These are phyloP conservation scores for Pythium insidiosum DNA, from an alignment of 352 stramenopile genomes.

Conservation along the genomic window DNA sequence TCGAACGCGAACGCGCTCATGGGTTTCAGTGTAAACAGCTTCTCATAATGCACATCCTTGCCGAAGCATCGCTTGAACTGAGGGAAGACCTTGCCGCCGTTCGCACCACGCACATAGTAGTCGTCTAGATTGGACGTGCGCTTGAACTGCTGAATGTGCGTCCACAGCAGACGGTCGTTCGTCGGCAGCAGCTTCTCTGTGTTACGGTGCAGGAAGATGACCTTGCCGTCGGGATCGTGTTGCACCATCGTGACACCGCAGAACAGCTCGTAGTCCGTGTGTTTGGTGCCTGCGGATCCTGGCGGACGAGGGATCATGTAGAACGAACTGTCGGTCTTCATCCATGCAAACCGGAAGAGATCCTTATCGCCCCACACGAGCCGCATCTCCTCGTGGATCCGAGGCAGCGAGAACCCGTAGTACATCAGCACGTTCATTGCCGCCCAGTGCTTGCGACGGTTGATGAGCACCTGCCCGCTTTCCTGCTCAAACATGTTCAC, in stretches of 20 bases:
- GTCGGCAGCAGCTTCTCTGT: neutral
- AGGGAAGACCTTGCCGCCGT: neutral
- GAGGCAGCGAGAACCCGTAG: slow-evolving; percentile 33
- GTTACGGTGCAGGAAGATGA: slow-evolving; percentile 21
- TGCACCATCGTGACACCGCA: slow-evolving; percentile 32
- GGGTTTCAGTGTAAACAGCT: slow-evolving; percentile 55
- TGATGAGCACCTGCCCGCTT: slow-evolving; percentile 61
- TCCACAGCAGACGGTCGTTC: neutral
- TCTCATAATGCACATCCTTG: slow-evolving; percentile 14
- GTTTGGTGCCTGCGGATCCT: slow-evolving; percentile 2
- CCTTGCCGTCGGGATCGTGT: slow-evolving; percentile 18
- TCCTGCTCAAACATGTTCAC: slow-evolving; percentile 78
- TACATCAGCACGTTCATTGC: slow-evolving; percentile 64
- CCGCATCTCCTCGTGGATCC: slow-evolving; percentile 31
- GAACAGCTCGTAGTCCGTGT: slow-evolving; percentile 8
- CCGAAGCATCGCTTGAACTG: neutral
- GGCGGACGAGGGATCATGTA: slow-evolving; percentile 15
- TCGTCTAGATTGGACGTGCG: neutral
- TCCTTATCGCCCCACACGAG: slow-evolving; percentile 71
- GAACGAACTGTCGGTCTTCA: slow-evolving; percentile 21
- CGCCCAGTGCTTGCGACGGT: slow-evolving; percentile 28
- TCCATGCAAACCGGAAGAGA: slow-evolving; percentile 48
- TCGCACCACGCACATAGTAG: neutral
- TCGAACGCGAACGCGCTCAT: slow-evolving; percentile 61
- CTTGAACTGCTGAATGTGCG: slow-evolving; percentile 11